Conservation (phyloP, 768 basidiomycete genomes). For the Mycena maculata region DNA sequence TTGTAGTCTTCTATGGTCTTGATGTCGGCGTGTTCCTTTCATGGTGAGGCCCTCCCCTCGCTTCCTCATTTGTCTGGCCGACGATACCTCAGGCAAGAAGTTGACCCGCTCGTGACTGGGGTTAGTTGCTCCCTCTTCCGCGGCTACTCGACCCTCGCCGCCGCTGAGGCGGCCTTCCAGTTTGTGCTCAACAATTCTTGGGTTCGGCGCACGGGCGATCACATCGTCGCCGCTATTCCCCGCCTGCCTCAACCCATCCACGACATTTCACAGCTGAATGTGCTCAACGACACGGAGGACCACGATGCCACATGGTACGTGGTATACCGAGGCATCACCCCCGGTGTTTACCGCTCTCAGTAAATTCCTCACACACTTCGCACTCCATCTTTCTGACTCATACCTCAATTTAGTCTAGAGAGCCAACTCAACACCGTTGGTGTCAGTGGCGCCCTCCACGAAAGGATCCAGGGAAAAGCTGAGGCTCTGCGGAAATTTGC, state of each 20-base stretch:
- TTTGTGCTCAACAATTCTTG: background rate
- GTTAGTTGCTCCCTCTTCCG: background rate
- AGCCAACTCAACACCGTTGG: background rate
- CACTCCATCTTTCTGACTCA: too few species aligned
- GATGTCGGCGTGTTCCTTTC: background rate
- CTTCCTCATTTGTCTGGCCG: background rate
- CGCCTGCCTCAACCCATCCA: background rate
- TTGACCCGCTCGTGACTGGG: background rate
- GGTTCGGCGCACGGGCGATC: background rate
- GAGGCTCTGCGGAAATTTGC: too few species aligned
- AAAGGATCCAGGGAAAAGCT: background rate
- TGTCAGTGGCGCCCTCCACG: background rate
- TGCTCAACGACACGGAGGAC: background rate
- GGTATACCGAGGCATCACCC: background rate
- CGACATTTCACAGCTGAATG: background rate
- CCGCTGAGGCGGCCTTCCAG: background rate
- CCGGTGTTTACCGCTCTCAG: background rate
- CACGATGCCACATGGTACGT: background rate
- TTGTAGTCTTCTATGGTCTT: background rate
- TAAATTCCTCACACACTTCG: background rate
- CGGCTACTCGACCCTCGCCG: background rate
- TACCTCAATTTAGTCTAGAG: background rate
- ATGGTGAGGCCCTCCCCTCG: background rate
- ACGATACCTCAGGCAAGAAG: background rate
- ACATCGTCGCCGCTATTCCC: background rate